Evolutionary conservation across 1,284 basidiomycete genomes (phyloP).

Genomic region (Marasmius sp.): DNA sequence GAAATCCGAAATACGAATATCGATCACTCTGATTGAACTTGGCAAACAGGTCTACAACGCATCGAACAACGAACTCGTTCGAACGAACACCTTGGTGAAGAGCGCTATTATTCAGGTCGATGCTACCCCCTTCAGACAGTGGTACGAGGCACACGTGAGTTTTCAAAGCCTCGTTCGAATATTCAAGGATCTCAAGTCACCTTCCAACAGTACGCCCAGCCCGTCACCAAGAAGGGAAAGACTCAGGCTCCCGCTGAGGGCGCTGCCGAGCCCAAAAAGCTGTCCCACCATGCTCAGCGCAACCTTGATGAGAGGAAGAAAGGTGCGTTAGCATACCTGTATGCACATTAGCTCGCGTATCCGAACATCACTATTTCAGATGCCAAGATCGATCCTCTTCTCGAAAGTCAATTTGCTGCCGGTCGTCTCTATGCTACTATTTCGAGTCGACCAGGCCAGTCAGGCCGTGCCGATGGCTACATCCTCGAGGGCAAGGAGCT

Average conservation of each 20-base stretch:
- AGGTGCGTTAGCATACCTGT: slow-evolving; percentile 43
- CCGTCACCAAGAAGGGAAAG: slow-evolving; percentile 84
- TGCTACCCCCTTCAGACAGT: slow-evolving; percentile 96
- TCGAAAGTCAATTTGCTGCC: slow-evolving; percentile 85
- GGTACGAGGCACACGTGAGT: slow-evolving; percentile 95
- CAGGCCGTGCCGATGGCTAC: slow-evolving; percentile 92
- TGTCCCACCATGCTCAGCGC: slow-evolving; percentile 88
- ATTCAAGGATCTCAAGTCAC: slow-evolving; percentile 8
- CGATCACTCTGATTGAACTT: not conserved
- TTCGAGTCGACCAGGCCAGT: slow-evolving; percentile 92
- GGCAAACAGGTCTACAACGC: slow-evolving; percentile 87
- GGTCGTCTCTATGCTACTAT: slow-evolving; percentile 89
- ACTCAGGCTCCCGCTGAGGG: slow-evolving; percentile 44
- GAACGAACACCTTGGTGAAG: slow-evolving; percentile 97
- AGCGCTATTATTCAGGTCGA: slow-evolving; percentile 93
- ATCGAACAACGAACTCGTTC: slow-evolving; percentile 98
- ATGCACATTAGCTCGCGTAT: not conserved
- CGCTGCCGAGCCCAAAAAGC: slow-evolving; percentile 68
- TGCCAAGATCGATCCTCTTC: slow-evolving; percentile 85
- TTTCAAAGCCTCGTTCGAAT: not conserved
- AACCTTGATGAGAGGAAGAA: slow-evolving; percentile 87
- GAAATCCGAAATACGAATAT: slow-evolving; percentile 3
- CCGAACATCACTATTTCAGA: slow-evolving; percentile 40
- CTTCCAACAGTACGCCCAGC: slow-evolving; percentile 78
- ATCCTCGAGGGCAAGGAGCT: slow-evolving; percentile 96